Base-by-base conservation (phyloP, 257 asterid species). In the Solanum bulbocastanum region DNA sequence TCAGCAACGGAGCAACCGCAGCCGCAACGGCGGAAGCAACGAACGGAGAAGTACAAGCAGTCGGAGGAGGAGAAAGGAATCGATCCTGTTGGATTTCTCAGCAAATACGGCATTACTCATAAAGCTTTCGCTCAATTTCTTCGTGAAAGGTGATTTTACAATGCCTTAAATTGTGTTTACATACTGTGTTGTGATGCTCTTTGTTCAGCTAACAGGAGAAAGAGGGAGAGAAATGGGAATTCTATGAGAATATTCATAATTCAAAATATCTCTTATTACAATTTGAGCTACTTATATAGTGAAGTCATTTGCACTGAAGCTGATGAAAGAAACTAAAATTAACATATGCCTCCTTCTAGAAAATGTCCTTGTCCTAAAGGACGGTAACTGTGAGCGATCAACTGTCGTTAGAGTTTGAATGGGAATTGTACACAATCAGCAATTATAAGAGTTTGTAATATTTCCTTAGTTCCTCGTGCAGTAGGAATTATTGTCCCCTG, bases 51-150 rank as follows among this genome's bases (percentile, higher is more conserved):
- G 72, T 36, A 65, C 44, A 84, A 37, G 5, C 86, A 25, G 10
- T 5, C 89, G 23, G 49, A 83, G 15, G 94, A 88, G 42, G 92
- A 83, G 83, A 92, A 83, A 87, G 95, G 95, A 73, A 84, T 92
- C 52, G 96, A 97, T 88, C 98, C 99, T 2, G 98, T 94, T 68
- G 98, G 98, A n/a, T 97, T 97, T 90, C 97, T 97, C 78, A 35
- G 92, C 86, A 95, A 92, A 88, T 91, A 93, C 83, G 98, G 92
- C 22, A 94, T 97, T 88, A 76, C 93, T 15, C 91, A 92, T 87
- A 97, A 94, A 93, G 94, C 89, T 22, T 94, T 97, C 25, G 94
- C 98, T 40, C 97, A 94, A 89, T 97, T 95, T 87, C 96, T 97
- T 56, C 98, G 99, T 10, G 98, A 97, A 86, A 95, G 99, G 99